Percentiles rank a stretch among this genome's conserved stretches.
These are phyloP conservation scores for Clavispora vitiphila DNA, from an alignment of 805 yeast genomes.

Conservation along the genomic window DNA sequence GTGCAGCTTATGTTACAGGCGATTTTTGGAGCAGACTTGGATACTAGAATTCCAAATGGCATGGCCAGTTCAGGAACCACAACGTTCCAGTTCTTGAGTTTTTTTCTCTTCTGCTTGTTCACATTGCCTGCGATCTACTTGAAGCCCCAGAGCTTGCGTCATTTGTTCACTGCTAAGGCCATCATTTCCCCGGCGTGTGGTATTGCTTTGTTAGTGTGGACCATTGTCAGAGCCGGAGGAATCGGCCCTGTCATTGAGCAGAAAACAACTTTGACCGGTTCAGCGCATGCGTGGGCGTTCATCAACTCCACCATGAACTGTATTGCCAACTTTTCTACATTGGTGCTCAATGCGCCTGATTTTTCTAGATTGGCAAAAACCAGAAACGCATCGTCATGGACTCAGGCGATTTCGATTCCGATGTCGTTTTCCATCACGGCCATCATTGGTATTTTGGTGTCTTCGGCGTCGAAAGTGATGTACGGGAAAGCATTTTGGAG, in stretches of 20 bases:
- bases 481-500: slow-evolving; percentile 1
- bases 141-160: slow-evolving; percentile 1
- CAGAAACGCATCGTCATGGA: slow-evolving; percentile 1
- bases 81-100: slow-evolving; percentile 2
- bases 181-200: slow-evolving; percentile 1
- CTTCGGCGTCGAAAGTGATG: slow-evolving; percentile 1
- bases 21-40: not conserved
- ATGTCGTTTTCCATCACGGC: slow-evolving; percentile 1
- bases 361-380: slow-evolving; percentile 3
- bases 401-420: slow-evolving; percentile 1
- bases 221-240: slow-evolving; percentile 1
- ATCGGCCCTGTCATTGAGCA: slow-evolving; percentile 1
- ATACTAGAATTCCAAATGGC: slow-evolving; percentile 1
- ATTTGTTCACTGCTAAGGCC: slow-evolving; percentile 1
- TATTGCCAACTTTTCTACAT: slow-evolving; percentile 2
- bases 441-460: slow-evolving; percentile 3
- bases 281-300: slow-evolving; percentile 2
- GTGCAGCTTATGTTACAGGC: slow-evolving; percentile 2
- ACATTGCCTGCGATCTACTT: slow-evolving; percentile 2
- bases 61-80: not conserved
- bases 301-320: slow-evolving; percentile 2
- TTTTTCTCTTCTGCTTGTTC: slow-evolving; percentile 1
- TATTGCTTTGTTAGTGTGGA: slow-evolving; percentile 1
- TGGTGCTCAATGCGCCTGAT: slow-evolving; percentile 2
- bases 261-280: slow-evolving; percentile 1